Conservation (phyloP, 2,329 filamentous ascomycete genomes). For the Penicillium vulpinum region DNA sequence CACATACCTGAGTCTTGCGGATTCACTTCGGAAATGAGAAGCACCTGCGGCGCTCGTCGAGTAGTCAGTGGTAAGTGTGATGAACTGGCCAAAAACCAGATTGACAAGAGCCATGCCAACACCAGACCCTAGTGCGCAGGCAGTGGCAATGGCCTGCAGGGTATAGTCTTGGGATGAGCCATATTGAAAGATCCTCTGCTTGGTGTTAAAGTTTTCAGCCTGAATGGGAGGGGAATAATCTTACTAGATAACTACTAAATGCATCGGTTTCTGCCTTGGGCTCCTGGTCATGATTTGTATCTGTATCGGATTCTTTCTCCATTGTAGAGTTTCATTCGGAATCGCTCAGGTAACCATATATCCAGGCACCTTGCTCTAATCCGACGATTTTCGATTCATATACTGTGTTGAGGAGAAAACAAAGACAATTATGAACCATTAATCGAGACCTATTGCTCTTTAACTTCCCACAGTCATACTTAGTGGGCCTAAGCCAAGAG, state of each 20-base stretch:
- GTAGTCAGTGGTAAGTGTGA: constrained; percentile 28
- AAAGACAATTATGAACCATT: background rate
- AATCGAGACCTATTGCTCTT: background rate
- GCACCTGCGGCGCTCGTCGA: constrained; percentile 13
- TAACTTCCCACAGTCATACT: background rate
- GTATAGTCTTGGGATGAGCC: constrained; percentile 5
- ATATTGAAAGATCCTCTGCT: constrained; percentile 14
- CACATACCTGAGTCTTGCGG: constrained; percentile 19
- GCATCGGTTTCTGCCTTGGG: background rate
- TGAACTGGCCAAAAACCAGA: constrained; percentile 38
- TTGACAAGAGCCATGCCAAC: constrained; percentile 38
- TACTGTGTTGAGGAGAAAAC: background rate
- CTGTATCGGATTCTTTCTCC: background rate
- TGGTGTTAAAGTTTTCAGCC: background rate
- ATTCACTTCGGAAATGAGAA: constrained; percentile 11
- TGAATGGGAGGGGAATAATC: background rate
- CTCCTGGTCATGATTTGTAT: background rate
- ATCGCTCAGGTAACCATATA: background rate
- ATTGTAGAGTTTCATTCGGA: background rate
- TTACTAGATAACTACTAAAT: background rate
- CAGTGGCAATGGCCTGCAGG: constrained; percentile 1
- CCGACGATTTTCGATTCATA: background rate
- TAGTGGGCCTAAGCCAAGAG: background rate
- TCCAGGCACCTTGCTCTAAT: background rate
- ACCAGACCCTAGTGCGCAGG: constrained; percentile 27